Evolutionary conservation across 768 basidiomycete genomes (phyloP).

Genomic region (Leccinum broughii): DNA sequence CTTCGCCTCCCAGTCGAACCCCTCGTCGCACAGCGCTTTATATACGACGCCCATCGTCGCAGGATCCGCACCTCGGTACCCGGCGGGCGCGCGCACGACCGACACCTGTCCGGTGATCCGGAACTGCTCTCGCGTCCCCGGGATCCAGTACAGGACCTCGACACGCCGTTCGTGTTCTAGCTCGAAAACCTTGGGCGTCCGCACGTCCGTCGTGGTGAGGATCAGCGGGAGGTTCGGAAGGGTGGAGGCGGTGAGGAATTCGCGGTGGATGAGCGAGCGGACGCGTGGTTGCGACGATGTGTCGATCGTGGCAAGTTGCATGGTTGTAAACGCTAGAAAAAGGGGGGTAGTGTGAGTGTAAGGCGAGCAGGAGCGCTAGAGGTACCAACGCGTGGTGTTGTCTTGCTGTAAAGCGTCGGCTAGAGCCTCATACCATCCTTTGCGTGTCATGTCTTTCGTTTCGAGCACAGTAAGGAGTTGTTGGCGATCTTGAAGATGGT

Average conservation of each 20-base stretch:
- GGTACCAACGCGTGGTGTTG: conserved; percentile 36
- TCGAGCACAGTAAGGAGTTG: too few relatives aligned
- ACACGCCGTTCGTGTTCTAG: conserved; percentile 45
- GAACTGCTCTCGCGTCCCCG: conserved; percentile 67
- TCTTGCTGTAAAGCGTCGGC: conserved; percentile 39
- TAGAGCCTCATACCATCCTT: conserved; percentile 52
- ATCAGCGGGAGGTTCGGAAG: conserved; percentile 51
- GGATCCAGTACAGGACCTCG: conserved; percentile 77
- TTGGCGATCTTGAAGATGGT: background rate
- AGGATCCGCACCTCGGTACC: background rate
- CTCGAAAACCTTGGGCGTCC: conserved; percentile 66
- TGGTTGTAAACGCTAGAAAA: conserved; percentile 39
- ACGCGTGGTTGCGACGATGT: conserved; percentile 49
- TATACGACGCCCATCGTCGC: conserved; percentile 22
- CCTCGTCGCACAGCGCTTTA: conserved; percentile 38
- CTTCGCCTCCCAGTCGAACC: conserved; percentile 60
- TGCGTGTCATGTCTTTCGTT: conserved; percentile 6
- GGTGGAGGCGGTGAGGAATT: conserved; percentile 47
- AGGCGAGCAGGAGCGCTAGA: background rate
- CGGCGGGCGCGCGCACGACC: conserved; percentile 46
- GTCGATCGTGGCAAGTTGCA: conserved; percentile 47
- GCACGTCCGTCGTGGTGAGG: conserved; percentile 68
- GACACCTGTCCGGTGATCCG: conserved; percentile 60
- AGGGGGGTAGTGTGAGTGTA: background rate
- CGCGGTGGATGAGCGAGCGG: conserved; percentile 65